Evolutionary conservation across 2,329 filamentous ascomycete genomes (phyloP).

Genomic region (Penicillium polonicum): DNA sequence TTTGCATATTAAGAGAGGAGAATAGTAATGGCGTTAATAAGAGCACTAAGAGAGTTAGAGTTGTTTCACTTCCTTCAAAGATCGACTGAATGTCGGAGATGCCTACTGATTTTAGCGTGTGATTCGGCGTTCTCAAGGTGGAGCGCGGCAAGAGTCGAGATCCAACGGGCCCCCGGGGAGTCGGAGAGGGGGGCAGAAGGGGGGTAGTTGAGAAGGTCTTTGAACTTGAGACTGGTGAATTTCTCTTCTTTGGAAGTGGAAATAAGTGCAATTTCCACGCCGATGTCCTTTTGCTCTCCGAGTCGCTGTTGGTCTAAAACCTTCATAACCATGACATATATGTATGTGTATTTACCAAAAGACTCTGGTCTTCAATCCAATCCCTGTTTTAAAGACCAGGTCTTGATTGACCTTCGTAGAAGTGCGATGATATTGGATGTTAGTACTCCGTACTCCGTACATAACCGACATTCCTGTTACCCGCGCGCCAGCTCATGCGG

Average conservation of each 20-base stretch:
- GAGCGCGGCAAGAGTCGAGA: slow-evolving; percentile 18
- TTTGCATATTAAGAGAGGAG: not conserved
- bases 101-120: slow-evolving; percentile 20
- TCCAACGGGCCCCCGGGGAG: not conserved
- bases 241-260: not conserved
- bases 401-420: not conserved
- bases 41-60: slow-evolving; percentile 2
- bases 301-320: not conserved
- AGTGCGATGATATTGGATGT: not conserved
- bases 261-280: slow-evolving; percentile 2
- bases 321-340: not conserved
- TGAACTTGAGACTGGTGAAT: not conserved
- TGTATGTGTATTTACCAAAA: not conserved
- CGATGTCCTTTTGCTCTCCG: not conserved
- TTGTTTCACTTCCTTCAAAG: slow-evolving; percentile 7
- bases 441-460: not conserved
- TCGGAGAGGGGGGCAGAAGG: not conserved
- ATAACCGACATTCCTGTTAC: slow-evolving; percentile 4
- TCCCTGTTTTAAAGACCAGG: not conserved
- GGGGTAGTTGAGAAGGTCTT: not conserved
- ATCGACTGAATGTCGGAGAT: slow-evolving; percentile 16
- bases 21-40: not conserved
- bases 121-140: slow-evolving; percentile 17
- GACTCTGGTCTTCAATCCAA: not conserved
- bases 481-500: slow-evolving; percentile 16